phyloP scores from a whole-genome alignment of 2,329 filamentous ascomycete species.

The Penicillium expansum region DNA sequence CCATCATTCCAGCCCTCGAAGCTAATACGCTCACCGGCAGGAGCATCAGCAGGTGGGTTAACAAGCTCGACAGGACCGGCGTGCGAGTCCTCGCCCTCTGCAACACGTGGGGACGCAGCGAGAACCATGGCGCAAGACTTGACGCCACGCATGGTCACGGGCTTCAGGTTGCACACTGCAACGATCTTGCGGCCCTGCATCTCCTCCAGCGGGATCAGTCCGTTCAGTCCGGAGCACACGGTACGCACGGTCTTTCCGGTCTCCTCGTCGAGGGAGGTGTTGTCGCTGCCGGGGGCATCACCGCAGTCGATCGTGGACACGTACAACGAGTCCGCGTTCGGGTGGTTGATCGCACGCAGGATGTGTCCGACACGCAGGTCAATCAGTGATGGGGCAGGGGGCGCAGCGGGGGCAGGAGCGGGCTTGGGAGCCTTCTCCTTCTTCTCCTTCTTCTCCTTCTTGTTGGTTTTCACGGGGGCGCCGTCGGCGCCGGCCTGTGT shows the following conservation, averaged over 20 bases:
- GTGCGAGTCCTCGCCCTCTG: constrained; percentile 81
- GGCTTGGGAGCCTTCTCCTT: constrained; percentile 83
- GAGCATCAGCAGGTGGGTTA: constrained; percentile 70
- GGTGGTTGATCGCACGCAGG: constrained; percentile 91
- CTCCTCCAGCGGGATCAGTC: constrained; percentile 84
- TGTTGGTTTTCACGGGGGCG: constrained; percentile 50
- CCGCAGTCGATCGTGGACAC: constrained; percentile 95
- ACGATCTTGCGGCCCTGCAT: constrained; percentile 97
- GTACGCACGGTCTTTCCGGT: constrained; percentile 91
- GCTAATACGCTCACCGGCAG: constrained; percentile 82
- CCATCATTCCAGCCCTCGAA: constrained; percentile 88
- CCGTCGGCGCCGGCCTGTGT: constrained; percentile 51
- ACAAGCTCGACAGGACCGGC: constrained; percentile 91
- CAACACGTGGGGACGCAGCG: constrained; percentile 79
- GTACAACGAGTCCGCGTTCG: constrained; percentile 92
- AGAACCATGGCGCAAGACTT: constrained; percentile 86
- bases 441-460: constrained; percentile 76
- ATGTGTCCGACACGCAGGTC: constrained; percentile 97
- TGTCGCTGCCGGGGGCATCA: constrained; percentile 78
- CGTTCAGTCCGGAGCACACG: constrained; percentile 95
- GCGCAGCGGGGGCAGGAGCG: constrained; percentile 65
- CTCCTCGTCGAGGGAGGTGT: constrained; percentile 73
- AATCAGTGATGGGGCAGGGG: constrained; percentile 79
- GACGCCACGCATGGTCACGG: constrained; percentile 95
- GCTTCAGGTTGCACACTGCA: constrained; percentile 96